Conservation (phyloP, 352 stramenopile species). For the Globisporangium carolinianum region DNA sequence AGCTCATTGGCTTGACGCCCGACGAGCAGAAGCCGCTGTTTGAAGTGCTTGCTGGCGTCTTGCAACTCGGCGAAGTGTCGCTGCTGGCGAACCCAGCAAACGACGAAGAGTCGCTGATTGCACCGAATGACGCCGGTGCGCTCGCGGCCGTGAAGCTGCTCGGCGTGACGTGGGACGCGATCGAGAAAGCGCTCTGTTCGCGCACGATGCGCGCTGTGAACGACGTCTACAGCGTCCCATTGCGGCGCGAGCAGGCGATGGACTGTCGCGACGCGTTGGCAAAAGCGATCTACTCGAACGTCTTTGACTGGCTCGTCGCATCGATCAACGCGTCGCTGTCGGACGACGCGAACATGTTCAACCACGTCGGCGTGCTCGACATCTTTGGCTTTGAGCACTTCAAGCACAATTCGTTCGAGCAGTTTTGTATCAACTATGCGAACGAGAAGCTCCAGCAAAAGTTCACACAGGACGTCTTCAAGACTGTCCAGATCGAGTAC, state of each 20-base stretch:
- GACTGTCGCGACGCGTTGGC: constrained; percentile 88
- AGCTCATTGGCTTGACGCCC: constrained; percentile 74
- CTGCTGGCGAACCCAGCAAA: constrained; percentile 67
- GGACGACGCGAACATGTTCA: constrained; percentile 71
- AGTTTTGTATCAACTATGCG: constrained; percentile 82
- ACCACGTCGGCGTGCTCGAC: constrained; percentile 94
- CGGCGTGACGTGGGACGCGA: constrained; percentile 80
- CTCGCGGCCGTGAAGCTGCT: constrained; percentile 75
- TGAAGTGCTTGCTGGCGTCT: constrained; percentile 86
- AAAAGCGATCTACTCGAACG: constrained; percentile 91
- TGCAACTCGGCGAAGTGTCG: constrained; percentile 93
- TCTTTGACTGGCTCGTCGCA: constrained; percentile 91
- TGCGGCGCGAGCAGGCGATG: constrained; percentile 56
- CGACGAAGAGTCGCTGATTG: constrained; percentile 74
- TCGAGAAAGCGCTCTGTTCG: constrained; percentile 91
- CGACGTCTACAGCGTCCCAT: constrained; percentile 38
- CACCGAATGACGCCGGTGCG: constrained; percentile 30
- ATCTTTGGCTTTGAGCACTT: constrained; percentile 99
- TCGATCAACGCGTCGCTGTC: constrained; percentile 89
- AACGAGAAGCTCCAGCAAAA: constrained; percentile 84
- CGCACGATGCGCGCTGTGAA: constrained; percentile 79
- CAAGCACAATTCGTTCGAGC: constrained; percentile 89
- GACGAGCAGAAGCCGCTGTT: constrained; percentile 91
- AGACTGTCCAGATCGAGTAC: constrained; percentile 94
- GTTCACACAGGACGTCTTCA: constrained; percentile 88